phyloP scores from a whole-genome alignment of 2,329 filamentous ascomycete genomes.

The Diaporthe helianthi region DNA sequence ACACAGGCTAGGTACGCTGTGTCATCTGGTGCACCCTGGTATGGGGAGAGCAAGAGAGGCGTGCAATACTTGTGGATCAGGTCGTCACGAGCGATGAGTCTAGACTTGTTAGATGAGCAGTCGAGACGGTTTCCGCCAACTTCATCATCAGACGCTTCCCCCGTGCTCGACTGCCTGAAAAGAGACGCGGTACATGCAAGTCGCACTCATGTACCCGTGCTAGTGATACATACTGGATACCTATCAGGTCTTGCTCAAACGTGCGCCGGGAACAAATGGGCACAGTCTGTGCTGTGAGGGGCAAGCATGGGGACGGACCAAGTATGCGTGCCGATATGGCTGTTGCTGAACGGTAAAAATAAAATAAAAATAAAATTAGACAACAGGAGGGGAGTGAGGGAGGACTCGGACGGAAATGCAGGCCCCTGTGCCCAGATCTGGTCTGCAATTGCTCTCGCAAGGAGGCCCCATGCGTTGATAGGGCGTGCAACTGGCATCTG shows the following conservation, averaged over 20 bases:
- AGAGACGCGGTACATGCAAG: neutral
- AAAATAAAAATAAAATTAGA: too few relatives aligned
- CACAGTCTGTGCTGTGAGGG: conserved; percentile 8
- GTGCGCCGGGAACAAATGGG: neutral
- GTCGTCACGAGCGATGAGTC: neutral
- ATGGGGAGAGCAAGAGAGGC: neutral
- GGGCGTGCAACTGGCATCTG: conserved; percentile 6
- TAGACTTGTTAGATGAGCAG: neutral
- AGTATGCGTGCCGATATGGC: neutral
- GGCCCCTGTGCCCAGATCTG: neutral
- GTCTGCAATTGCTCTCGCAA: neutral
- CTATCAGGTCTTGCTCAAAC: too few relatives aligned
- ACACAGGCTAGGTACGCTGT: neutral
- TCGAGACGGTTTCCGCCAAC: neutral
- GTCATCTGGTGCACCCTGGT: neutral
- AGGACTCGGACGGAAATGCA: conserved; percentile 8
- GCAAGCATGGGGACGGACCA: neutral
- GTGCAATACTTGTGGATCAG: neutral
- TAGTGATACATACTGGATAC: too few relatives aligned
- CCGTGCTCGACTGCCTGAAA: neutral
- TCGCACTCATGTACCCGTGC: neutral
- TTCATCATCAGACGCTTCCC: neutral
- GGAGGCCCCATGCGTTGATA: neutral
- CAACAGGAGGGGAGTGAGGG: too few relatives aligned
- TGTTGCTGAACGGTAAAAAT: neutral